Conservation (phyloP, 495 filamentous ascomycete species). For the Penicillium chermesinum region DNA sequence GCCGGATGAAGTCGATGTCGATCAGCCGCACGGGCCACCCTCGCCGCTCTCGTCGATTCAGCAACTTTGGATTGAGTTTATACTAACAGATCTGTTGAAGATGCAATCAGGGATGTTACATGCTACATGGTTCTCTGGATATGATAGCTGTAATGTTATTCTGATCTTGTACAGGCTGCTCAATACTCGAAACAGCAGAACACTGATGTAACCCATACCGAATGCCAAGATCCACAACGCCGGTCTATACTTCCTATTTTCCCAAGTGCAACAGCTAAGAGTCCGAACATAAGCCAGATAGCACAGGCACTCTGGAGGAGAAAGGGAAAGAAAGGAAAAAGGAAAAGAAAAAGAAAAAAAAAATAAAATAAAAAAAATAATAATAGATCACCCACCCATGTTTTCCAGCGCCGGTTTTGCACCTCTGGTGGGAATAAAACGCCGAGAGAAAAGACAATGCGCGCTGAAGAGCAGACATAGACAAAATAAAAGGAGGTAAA, state of each 20-base stretch:
- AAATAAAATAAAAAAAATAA: not conserved
- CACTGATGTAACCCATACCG: not conserved
- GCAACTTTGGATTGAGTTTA: no score
- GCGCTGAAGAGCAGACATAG: constrained; percentile 34
- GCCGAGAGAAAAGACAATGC: not conserved
- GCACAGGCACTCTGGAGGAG: not conserved
- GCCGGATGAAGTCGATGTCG: constrained; percentile 4
- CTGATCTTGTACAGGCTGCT: not conserved
- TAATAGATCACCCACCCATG: not conserved
- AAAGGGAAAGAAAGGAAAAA: constrained; percentile 2
- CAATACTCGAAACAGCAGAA: not conserved
- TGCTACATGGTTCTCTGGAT: not conserved
- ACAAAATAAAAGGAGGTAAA: constrained; percentile 5
- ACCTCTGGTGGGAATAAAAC: constrained; percentile 1
- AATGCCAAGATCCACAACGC: not conserved
- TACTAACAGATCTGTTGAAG: no score
- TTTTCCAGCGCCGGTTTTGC: not conserved
- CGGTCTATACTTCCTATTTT: not conserved
- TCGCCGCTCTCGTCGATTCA: constrained; percentile 3
- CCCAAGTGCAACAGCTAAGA: not conserved
- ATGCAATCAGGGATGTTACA: no score
- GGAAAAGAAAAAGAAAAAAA: no score
- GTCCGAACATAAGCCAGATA: not conserved
- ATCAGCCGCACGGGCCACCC: constrained; percentile 9
- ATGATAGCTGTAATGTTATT: not conserved